Base-by-base conservation (phyloP, 2,329 filamentous ascomycete species). In the Rhexocercosporidium sp. region DNA sequence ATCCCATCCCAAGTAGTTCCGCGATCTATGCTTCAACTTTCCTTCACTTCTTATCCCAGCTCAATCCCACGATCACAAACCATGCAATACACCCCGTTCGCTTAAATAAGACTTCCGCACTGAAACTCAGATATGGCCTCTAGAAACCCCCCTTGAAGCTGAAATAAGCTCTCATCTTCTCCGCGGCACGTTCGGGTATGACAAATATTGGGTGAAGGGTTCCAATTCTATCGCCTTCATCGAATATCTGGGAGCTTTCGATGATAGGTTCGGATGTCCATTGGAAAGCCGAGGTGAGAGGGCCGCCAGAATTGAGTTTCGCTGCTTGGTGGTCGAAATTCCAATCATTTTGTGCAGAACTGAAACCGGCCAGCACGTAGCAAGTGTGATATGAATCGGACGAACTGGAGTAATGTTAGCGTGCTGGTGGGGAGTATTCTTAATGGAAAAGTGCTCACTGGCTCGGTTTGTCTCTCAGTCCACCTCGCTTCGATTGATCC, bases 321-420 rank as follows among this genome's bases (percentile, higher is more conserved):
- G 78, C 66, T 57, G 66, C 54, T 69, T 74, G 67, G 29, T 70
- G 64, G 70, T 75, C 73, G 49, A 87, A 79, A 69, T 81, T 79
- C 86, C 85, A 88, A 74, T 84, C 82, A 78, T 97, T 87, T 80
- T 97, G 93, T 27, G 91, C 90, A 62, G 90, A 91, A 78, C 92
- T 96, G 72, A 98, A 83, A 5, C 95, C 95, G 25, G 91, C 90
- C 22, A 98, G 86, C 34, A 94, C 93, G 81, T 98, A 98, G 81
- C 92, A 96, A 53, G 93, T 93, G 80, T 98, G 95, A 76, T 98
- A 97, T 59, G 91, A 90, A 81, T 98, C 95, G 4, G 94, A 90
- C 68, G 85, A 84, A 74, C 92, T 94, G 73, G 47, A 44, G 34
- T 61, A 62, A 34, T 31, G 56, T 72, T 62, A 73, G 71, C 65